Percentiles rank a stretch among this genome's conserved stretches.
Evolutionary conservation across 2,329 filamentous ascomycete genomes (phyloP).

Genomic region (Colletotrichum sublineola): DNA sequence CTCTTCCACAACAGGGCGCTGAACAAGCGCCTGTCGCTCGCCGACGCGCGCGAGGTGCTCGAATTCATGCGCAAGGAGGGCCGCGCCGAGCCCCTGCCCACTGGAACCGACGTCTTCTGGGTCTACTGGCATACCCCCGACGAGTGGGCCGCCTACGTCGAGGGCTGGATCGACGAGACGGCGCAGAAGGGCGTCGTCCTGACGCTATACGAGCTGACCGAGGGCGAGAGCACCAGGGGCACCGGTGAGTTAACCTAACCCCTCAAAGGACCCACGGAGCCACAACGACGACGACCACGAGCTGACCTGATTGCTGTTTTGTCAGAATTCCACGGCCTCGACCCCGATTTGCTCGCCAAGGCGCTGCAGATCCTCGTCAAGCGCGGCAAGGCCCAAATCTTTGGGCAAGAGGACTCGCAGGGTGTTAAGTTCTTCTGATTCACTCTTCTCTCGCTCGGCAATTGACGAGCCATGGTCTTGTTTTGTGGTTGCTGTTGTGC

Average conservation of each 20-base stretch:
- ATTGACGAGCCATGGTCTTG: background rate
- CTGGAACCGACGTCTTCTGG: slow-evolving; percentile 70
- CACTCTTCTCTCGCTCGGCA: background rate
- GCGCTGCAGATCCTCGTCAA: slow-evolving; percentile 87
- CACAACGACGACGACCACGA: slow-evolving; percentile 36
- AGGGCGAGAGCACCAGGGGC: slow-evolving; percentile 84
- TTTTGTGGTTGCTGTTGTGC: background rate
- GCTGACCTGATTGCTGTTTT: slow-evolving; percentile 16
- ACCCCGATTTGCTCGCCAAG: slow-evolving; percentile 83
- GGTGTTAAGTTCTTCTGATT: slow-evolving; percentile 96
- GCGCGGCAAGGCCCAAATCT: slow-evolving; percentile 91
- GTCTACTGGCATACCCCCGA: slow-evolving; percentile 89
- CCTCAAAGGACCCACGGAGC: background rate
- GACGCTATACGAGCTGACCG: slow-evolving; percentile 90
- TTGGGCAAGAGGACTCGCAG: slow-evolving; percentile 87
- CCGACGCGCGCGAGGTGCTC: slow-evolving; percentile 70
- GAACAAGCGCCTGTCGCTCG: slow-evolving; percentile 62
- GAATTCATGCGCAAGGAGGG: slow-evolving; percentile 71
- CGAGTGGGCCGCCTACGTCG: slow-evolving; percentile 88
- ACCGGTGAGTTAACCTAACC: slow-evolving; percentile 65
- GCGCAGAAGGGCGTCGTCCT: slow-evolving; percentile 90
- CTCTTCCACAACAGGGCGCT: slow-evolving; percentile 72
- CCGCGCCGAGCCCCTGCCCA: slow-evolving; percentile 74
- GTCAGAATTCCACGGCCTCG: slow-evolving; percentile 90
- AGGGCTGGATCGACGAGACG: slow-evolving; percentile 87